Evolutionary conservation across 176 grass and related monocot genomes (phyloP).

Genomic region (Tuctoria greenei): DNA sequence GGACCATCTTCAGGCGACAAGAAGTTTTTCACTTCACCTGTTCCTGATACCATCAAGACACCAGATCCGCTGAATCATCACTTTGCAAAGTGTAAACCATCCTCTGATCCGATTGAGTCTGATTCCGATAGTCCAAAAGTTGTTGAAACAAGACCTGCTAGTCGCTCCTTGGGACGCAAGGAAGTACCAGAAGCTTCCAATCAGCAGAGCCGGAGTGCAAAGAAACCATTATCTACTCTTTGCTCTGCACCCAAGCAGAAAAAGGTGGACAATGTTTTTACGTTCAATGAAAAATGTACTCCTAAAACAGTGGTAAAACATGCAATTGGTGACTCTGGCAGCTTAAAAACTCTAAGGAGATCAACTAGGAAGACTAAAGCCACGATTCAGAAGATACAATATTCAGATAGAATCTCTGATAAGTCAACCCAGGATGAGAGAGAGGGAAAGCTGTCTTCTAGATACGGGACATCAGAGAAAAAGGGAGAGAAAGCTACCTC

Average conservation of each 20-base stretch:
- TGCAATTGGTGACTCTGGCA: constrained; percentile 40
- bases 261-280: constrained; percentile 46
- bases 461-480: constrained; percentile 34
- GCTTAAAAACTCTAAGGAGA: constrained; percentile 49
- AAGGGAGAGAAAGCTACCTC: constrained; percentile 46
- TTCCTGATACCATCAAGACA: constrained; percentile 55
- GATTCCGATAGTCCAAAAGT: constrained; percentile 70
- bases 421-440: constrained; percentile 41
- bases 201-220: constrained; percentile 43
- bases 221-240: constrained; percentile 65
- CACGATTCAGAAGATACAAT: constrained; percentile 49
- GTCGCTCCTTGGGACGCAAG: constrained; percentile 46
- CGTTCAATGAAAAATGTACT: constrained; percentile 51
- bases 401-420: constrained; percentile 49
- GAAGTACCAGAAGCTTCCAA: constrained; percentile 48
- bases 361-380: constrained; percentile 51
- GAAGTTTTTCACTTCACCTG: constrained; percentile 45
- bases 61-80: constrained; percentile 45
- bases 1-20: constrained; percentile 49
- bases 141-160: constrained; percentile 62
- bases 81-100: constrained; percentile 55
- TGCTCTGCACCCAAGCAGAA: constrained; percentile 53
- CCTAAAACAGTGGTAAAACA: constrained; percentile 35
- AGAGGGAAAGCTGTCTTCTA: constrained; percentile 35
- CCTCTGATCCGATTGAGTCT: constrained; percentile 80